phyloP scores from a whole-genome alignment of 805 yeast genomes.

The Hanseniaspora clermontiae region DNA sequence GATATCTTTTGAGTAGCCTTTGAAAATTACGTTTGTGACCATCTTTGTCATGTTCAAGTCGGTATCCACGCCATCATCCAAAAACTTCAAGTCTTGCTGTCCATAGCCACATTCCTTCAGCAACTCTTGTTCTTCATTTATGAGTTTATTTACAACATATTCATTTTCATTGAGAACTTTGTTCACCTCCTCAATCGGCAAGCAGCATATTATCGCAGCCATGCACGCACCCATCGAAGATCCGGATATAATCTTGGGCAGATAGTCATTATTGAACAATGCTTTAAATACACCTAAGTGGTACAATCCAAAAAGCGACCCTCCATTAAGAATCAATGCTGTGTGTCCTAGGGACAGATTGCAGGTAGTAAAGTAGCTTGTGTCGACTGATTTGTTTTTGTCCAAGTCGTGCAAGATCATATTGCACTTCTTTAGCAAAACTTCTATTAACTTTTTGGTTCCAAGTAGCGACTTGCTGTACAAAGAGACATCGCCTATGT shows the following conservation, averaged over 20 bases:
- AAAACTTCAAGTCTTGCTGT: constrained; percentile 6
- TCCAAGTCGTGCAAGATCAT: constrained; percentile 60
- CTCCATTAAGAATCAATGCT: constrained; percentile 85
- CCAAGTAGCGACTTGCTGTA: constrained; percentile 78
- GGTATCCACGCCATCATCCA: constrained; percentile 25
- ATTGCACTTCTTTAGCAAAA: constrained; percentile 47
- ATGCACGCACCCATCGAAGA: constrained; percentile 90
- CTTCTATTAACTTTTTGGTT: constrained; percentile 74
- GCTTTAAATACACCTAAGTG: constrained; percentile 88
- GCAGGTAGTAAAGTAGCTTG: constrained; percentile 73
- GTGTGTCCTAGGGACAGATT: constrained; percentile 77
- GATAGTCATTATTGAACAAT: constrained; percentile 54
- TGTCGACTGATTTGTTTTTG: constrained; percentile 31
- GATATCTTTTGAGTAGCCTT: constrained; percentile 81
- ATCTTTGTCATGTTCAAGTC: constrained; percentile 43
- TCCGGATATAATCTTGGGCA: constrained; percentile 82
- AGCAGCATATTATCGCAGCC: constrained; percentile 70
- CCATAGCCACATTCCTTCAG: constrained; percentile 37
- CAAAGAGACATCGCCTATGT: constrained; percentile 64
- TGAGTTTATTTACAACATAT: constrained; percentile 29
- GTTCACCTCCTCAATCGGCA: constrained; percentile 51
- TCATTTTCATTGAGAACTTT: constrained; percentile 32
- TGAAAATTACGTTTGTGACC: constrained; percentile 59
- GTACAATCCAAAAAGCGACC: constrained; percentile 84
- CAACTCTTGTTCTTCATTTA: constrained; percentile 46